A percentile compares a stretch with the other conserved stretches of the same genome.
Conservation (phyloP, 352 stramenopile species). For the Phytophthora idaei region DNA sequence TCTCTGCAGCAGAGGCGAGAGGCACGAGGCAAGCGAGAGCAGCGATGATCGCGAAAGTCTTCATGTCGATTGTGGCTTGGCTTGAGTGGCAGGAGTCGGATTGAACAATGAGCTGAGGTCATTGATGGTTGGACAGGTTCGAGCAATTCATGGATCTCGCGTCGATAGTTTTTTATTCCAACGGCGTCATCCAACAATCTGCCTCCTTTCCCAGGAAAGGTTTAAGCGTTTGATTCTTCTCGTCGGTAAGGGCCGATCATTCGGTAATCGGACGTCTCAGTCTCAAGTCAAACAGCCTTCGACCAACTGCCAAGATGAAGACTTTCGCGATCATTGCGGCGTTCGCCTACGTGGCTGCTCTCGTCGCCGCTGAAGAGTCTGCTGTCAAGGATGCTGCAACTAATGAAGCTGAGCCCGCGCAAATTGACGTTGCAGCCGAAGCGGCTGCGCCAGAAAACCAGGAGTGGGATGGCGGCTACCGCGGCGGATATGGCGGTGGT, state of each 20-base stretch:
- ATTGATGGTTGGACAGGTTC: neutral
- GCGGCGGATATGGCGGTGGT: neutral
- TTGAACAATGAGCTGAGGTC: constrained; percentile 17
- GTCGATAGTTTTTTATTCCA: constrained; percentile 3
- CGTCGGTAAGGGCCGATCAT: neutral
- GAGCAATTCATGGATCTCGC: neutral
- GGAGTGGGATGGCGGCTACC: neutral
- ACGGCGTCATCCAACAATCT: constrained; percentile 2
- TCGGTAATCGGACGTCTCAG: constrained; percentile 5
- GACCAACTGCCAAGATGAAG: constrained; percentile 5
- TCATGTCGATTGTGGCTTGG: constrained; percentile 13
- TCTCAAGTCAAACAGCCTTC: constrained; percentile 4
- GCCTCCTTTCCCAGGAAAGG: constrained; percentile 15
- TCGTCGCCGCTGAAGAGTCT: constrained; percentile 14
- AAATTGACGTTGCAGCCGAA: neutral
- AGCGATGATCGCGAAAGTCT: constrained; percentile 24
- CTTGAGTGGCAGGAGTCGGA: neutral
- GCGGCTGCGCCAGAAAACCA: neutral
- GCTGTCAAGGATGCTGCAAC: neutral
- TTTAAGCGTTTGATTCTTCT: too few species aligned
- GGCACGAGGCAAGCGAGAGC: constrained; percentile 15
- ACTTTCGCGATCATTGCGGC: constrained; percentile 15
- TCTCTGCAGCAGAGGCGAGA: constrained; percentile 7
- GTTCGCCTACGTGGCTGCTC: constrained; percentile 14
- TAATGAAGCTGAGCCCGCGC: neutral